Base-by-base conservation (phyloP, 306 rosid species). In the Acacia confusa region DNA sequence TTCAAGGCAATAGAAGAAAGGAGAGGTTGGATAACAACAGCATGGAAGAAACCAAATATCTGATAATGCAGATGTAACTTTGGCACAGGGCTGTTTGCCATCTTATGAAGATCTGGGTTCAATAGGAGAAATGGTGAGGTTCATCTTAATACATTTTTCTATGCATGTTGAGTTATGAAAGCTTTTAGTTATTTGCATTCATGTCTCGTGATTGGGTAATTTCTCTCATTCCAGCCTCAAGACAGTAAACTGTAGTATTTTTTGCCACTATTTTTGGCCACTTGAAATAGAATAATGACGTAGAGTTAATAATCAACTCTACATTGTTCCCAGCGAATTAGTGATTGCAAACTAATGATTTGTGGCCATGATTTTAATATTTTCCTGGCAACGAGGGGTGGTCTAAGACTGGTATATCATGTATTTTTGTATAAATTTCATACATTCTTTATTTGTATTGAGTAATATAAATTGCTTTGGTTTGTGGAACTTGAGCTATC, bases 81-180 rank as follows among this genome's bases (percentile, higher is more conserved):
- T n/a, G n/a, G n/a, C n/a, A n/a, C n/a, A n/a, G n/a, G n/a, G n/a
- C n/a, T n/a, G n/a, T n/a, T n/a, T n/a, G n/a, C n/a, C n/a, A n/a
- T n/a, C n/a, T n/a, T n/a, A n/a, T n/a, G n/a, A n/a, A 45, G 72
- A 77, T 74, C 63, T 75, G 69, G 78, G 28, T 74, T 78, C 74
- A 47, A 52, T 55, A n/a, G 80, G 40, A 44, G 75, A 41, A 64
- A 63, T 4, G 69, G 87, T 85, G 64, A 61, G 82, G 58, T 19
- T 84, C 78, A 57, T 9, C 20, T 75, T 40, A 44, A 53, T 83
- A 67, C 78, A 14, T 75, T 72, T 30, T 30, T 30, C 57, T 38
- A 17, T 34, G 28, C 52, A 27, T 58, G 15, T 70, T 36, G 61
- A 66, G 36, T 66, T 66, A 7, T 16, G 40, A 34, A 66, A 15